Base-by-base conservation (phyloP, 2,329 filamentous ascomycete genomes). In the Botrytis deweyae region DNA sequence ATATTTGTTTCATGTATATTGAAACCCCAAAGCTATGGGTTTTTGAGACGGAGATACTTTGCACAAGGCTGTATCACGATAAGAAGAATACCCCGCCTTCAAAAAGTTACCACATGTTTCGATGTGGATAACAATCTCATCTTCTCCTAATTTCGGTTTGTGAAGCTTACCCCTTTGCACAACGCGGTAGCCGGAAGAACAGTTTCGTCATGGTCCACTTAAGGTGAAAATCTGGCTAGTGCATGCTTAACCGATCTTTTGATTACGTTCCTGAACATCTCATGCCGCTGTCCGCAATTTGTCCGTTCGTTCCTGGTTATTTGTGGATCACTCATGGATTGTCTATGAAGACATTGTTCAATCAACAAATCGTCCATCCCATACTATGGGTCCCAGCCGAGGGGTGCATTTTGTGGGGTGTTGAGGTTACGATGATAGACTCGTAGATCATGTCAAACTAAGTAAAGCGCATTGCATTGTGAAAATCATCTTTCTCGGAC, bases 201-300 rank as follows among this genome's bases (percentile, higher is more conserved):
- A 16, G 16, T 55, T 40, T 68, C 46, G 65, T 68, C 65, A 68
- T 55, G 65, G 25, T 40, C 46, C 65, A 55, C 65, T 55, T 40
- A 25, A 10, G 6, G 12, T 52, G 25, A 42, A 67, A 55, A 68
- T 55, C 16, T 36, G 55, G 46, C 65, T 40, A 40, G 33, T 38
- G 65, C 65, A n/a, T 29, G 9, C 52, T 55, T 29, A 38, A 9
- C 36, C 44, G 25, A 55, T 40, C 18, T 55, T 18, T 25, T 14
- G 38, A 67, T 55, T 55, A 67, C 75, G 58, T 40, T 77, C 49
- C 70, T 65, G 70, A 49, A 65, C 59, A 72, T 72, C 59, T 29
- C 55, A 12, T 44, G 40, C 52, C 36, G 36, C 44, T 58, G 58
- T 49, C 44, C 59, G 36, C 44, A 46, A 52, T 65, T 65, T 64